A percentile compares a stretch with the other conserved stretches of the same genome.
phyloP scores from a whole-genome alignment of 257 asterid species.

The Fraxinus quadrangulata region DNA sequence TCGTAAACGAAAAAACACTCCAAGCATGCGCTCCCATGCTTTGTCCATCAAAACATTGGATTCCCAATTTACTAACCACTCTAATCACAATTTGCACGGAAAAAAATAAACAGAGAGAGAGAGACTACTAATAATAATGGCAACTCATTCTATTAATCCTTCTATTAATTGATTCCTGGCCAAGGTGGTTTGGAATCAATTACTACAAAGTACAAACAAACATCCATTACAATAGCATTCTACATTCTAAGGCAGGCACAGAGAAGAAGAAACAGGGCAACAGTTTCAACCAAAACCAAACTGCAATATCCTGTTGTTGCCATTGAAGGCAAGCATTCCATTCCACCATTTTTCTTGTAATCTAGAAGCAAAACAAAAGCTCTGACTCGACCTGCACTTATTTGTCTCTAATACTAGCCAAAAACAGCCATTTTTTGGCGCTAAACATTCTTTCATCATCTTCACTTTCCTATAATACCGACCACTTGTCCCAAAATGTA shows the following conservation, averaged over 20 bases:
- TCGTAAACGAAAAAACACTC: too few species aligned
- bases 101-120: background rate
- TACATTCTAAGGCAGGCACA: background rate
- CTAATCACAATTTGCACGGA: background rate
- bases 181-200: background rate
- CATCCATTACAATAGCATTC: conserved; percentile 18
- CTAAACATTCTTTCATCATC: conserved; percentile 37
- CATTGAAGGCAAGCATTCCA: background rate
- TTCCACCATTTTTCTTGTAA: background rate
- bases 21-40: conserved; percentile 33
- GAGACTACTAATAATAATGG: background rate
- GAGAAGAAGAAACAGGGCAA: conserved; percentile 25
- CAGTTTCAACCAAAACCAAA: conserved; percentile 45
- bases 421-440: conserved; percentile 10
- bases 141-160: background rate
- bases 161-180: background rate
- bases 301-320: conserved; percentile 26
- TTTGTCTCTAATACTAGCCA: conserved; percentile 39
- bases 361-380: background rate
- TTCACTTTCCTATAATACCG: conserved; percentile 24
- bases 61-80: background rate
- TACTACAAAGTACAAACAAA: conserved; percentile 30
- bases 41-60: conserved; percentile 33
- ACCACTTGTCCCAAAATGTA: conserved; percentile 20
- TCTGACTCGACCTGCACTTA: conserved; percentile 21